Evolutionary conservation across 371 early-diverging fungal species (phyloP).

Genomic region (Mortierella sp.): DNA sequence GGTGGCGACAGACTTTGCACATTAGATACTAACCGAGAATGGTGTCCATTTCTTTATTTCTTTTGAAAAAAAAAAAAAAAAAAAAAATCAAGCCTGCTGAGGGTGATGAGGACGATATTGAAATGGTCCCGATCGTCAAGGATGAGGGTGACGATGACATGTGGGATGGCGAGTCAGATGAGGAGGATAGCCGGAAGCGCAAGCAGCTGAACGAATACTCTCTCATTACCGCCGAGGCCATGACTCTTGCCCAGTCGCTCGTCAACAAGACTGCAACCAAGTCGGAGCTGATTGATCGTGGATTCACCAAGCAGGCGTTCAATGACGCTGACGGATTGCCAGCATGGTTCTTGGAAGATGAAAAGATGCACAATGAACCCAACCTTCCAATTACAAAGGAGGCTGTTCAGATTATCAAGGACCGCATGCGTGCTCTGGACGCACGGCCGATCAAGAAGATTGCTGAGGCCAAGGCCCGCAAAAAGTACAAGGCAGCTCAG

Average conservation of each 20-base stretch:
- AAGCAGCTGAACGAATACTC: constrained; percentile 56
- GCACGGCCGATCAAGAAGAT: constrained; percentile 98
- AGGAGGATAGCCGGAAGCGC: constrained; percentile 76
- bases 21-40: background rate
- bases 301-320: constrained; percentile 90
- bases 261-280: constrained; percentile 80
- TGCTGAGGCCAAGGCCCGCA: constrained; percentile 97
- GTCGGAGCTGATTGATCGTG: constrained; percentile 85
- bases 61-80: too few relatives aligned
- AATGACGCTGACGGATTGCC: constrained; percentile 90
- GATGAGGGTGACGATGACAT: constrained; percentile 69
- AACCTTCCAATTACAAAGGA: constrained; percentile 94
- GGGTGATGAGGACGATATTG: constrained; percentile 63
- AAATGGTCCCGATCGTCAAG: constrained; percentile 65
- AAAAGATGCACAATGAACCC: constrained; percentile 87
- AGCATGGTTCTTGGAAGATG: constrained; percentile 95
- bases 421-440: constrained; percentile 86
- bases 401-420: constrained; percentile 85
- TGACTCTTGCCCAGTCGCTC: constrained; percentile 89
- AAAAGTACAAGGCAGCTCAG: constrained; percentile 83
- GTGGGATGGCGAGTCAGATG: constrained; percentile 77
- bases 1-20: background rate
- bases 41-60: too few relatives aligned
- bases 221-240: constrained; percentile 85
- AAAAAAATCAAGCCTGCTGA: constrained; percentile 20